These are phyloP conservation scores for Aspergillus nidulans DNA, from an alignment of 495 filamentous ascomycete species.

Conservation along the genomic window DNA sequence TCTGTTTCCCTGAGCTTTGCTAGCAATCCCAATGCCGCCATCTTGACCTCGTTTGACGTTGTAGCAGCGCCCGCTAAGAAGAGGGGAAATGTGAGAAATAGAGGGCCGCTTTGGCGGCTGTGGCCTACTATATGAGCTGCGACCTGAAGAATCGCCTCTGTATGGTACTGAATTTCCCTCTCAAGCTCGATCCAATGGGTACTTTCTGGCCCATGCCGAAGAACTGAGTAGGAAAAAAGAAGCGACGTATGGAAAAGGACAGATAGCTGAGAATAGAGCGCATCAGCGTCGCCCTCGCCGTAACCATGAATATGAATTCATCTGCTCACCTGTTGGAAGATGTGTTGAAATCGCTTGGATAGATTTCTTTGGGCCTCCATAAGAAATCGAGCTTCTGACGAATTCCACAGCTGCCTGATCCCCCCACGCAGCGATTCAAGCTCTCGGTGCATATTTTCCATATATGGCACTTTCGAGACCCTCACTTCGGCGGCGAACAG, in stretches of 20 bases:
- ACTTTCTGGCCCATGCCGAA: constrained; percentile 45
- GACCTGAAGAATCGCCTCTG: constrained; percentile 41
- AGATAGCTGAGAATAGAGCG: constrained; percentile 25
- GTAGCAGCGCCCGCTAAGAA: constrained; percentile 53
- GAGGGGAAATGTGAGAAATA: constrained; percentile 52
- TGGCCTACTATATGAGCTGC: constrained; percentile 29
- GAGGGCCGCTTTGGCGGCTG: constrained; percentile 31
- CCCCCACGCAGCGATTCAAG: constrained; percentile 32
- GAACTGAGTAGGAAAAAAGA: constrained; percentile 48
- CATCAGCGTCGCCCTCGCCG: constrained; percentile 6
- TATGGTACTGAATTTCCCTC: constrained; percentile 40
- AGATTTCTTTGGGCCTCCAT: constrained; percentile 36
- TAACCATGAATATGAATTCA: neutral
- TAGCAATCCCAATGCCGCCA: constrained; percentile 47
- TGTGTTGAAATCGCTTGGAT: constrained; percentile 34
- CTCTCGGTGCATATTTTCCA: constrained; percentile 20
- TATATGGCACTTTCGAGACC: constrained; percentile 20
- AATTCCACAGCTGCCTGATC: constrained; percentile 40
- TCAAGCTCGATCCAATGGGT: constrained; percentile 28
- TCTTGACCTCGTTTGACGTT: constrained; percentile 38
- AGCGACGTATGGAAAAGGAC: constrained; percentile 47
- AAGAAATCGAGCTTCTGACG: constrained; percentile 30
- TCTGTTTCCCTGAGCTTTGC: constrained; percentile 46
- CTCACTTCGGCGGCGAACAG: constrained; percentile 38
- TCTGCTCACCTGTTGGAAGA: constrained; percentile 45